phyloP scores from a whole-genome alignment of 108 stramenopile genomes.

The Nitzschia sp. region DNA sequence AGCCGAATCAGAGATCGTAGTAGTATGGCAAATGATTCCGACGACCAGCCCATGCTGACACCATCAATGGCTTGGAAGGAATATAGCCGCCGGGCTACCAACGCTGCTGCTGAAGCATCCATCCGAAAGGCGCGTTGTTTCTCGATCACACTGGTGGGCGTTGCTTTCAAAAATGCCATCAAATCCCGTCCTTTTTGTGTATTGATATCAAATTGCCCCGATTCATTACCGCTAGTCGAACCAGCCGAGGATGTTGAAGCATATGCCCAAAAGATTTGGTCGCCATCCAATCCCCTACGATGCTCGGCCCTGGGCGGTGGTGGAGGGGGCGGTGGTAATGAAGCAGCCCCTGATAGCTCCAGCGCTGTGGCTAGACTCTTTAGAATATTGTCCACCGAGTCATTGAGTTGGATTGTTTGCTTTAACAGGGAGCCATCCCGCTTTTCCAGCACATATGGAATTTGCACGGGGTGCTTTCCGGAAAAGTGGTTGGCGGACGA shows the following conservation, averaged over 20 bases:
- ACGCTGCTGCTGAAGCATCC: slow-evolving; percentile 71
- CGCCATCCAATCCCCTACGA: not conserved
- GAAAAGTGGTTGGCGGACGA: not conserved
- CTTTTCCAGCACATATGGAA: slow-evolving; percentile 60
- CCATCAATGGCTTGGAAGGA: slow-evolving; percentile 82
- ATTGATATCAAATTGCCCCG: slow-evolving; percentile 45
- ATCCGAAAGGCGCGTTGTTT: slow-evolving; percentile 56
- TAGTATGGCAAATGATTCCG: slow-evolving; percentile 54
- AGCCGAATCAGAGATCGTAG: slow-evolving; percentile 54
- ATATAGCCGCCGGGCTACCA: slow-evolving; percentile 62
- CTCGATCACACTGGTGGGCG: slow-evolving; percentile 49
- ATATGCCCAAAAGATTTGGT: slow-evolving; percentile 1
- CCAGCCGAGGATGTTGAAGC: not conserved
- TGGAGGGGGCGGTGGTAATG: slow-evolving; percentile 44
- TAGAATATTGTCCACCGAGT: slow-evolving; percentile 57
- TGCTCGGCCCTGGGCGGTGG: slow-evolving; percentile 9
- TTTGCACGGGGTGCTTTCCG: slow-evolving; percentile 4
- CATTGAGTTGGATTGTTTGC: slow-evolving; percentile 51
- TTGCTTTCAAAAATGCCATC: slow-evolving; percentile 43
- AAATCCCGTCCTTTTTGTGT: slow-evolving; percentile 54
- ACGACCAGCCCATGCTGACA: slow-evolving; percentile 69
- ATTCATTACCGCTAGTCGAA: not conserved
- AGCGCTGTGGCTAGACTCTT: slow-evolving; percentile 54
- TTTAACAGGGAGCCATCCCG: slow-evolving; percentile 67
- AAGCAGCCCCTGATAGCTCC: slow-evolving; percentile 35